These are phyloP conservation scores for Volvox reticuliferus DNA, from an alignment of 139 green algal genomes.

Conservation along the genomic window DNA sequence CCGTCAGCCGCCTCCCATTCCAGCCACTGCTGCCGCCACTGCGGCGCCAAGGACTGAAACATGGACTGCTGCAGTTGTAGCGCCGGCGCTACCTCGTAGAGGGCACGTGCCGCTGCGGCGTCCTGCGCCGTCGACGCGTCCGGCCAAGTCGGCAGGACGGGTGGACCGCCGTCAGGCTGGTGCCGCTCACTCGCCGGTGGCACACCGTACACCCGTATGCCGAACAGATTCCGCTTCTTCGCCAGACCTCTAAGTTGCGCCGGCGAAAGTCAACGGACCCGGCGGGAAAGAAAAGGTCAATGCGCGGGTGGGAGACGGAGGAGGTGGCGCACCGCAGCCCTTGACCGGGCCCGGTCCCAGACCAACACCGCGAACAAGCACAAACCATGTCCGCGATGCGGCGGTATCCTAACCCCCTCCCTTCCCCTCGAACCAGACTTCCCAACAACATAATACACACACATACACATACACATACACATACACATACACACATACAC, in stretches of 20 bases:
- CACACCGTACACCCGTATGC: constrained; percentile 36
- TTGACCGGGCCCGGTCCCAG: no score
- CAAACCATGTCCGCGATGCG: no score
- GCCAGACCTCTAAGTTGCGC: constrained; percentile 16
- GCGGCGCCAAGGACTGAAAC: constrained; percentile 51
- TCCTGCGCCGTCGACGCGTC: constrained; percentile 69
- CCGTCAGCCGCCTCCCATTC: constrained; percentile 53
- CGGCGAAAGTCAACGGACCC: no score
- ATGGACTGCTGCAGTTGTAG: constrained; percentile 49
- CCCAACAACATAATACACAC: neutral
- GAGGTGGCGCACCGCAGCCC: no score
- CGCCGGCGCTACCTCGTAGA: constrained; percentile 67
- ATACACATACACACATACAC: no score
- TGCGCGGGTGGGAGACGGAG: no score
- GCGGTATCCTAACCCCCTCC: no score
- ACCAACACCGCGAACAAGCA: no score
- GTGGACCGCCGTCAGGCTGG: neutral
- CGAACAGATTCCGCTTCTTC: constrained; percentile 53
- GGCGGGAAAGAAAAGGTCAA: no score
- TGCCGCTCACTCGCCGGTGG: neutral
- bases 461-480: no score
- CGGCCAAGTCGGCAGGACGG: neutral
- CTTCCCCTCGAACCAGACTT: no score
- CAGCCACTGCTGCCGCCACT: constrained; percentile 72
- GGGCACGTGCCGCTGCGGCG: constrained; percentile 78